Evolutionary conservation across 306 rosid species (phyloP).

Genomic region (Lagenaria siceraria): DNA sequence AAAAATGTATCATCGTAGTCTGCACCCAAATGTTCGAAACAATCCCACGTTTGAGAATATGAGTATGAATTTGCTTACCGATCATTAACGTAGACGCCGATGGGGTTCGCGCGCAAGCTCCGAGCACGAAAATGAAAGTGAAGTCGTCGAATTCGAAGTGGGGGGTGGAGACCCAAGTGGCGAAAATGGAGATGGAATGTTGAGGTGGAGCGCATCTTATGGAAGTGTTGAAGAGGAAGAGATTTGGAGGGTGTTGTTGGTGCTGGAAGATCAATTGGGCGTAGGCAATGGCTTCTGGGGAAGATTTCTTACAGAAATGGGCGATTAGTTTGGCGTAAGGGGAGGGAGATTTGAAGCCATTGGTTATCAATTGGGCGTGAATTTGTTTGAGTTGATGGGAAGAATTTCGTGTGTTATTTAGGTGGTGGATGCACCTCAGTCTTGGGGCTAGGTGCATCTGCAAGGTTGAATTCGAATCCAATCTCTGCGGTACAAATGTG

Average conservation of each 20-base stretch:
- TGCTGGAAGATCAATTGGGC: slow-evolving; percentile 38
- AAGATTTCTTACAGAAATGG: slow-evolving; percentile 25
- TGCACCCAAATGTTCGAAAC: slow-evolving; percentile 34
- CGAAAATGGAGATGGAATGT: slow-evolving; percentile 32
- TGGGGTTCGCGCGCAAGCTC: slow-evolving; percentile 66
- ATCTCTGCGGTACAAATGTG: background rate
- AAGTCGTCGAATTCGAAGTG: slow-evolving; percentile 32
- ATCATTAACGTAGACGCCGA: slow-evolving; percentile 31
- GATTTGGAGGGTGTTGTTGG: slow-evolving; percentile 14
- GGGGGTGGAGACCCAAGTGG: slow-evolving; percentile 29
- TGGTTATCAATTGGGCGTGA: slow-evolving; percentile 53
- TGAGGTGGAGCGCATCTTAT: slow-evolving; percentile 42
- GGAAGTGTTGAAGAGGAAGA: slow-evolving; percentile 58
- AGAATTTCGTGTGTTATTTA: slow-evolving; percentile 25
- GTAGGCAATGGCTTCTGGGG: slow-evolving; percentile 16
- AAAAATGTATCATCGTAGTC: slow-evolving; percentile 48
- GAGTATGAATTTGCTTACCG: slow-evolving; percentile 47
- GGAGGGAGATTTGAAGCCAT: slow-evolving; percentile 36
- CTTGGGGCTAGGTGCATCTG: slow-evolving; percentile 18
- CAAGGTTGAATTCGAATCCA: background rate
- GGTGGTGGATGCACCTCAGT: slow-evolving; percentile 19
- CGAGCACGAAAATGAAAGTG: slow-evolving; percentile 49
- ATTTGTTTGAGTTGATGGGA: slow-evolving; percentile 30
- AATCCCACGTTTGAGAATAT: slow-evolving; percentile 32
- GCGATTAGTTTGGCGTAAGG: slow-evolving; percentile 40